These are phyloP conservation scores for Pseudocercospora fuligena DNA, from an alignment of 2,329 filamentous ascomycete species.

Conservation along the genomic window DNA sequence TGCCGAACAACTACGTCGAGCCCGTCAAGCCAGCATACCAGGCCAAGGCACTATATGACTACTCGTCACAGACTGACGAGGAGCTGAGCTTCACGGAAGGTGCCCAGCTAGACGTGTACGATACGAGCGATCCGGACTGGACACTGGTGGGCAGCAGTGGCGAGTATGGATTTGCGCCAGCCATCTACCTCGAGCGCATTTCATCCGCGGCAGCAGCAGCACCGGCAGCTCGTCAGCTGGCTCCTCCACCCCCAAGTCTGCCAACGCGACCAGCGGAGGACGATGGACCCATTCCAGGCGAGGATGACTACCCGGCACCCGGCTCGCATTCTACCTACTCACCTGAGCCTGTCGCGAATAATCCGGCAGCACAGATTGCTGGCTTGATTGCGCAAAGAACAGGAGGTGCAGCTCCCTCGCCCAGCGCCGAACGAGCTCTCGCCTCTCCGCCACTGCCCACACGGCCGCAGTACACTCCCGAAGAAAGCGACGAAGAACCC, in stretches of 20 bases:
- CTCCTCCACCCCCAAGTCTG: conserved; percentile 49
- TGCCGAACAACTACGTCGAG: conserved; percentile 95
- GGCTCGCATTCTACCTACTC: conserved; percentile 49
- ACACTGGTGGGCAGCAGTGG: conserved; percentile 83
- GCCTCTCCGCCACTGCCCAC: conserved; percentile 58
- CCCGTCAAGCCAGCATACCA: conserved; percentile 71
- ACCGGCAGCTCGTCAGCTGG: conserved; percentile 31
- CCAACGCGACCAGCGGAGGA: conserved; percentile 41
- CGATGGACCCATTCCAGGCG: conserved; percentile 45
- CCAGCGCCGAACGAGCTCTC: conserved; percentile 39
- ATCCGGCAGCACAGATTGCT: conserved; percentile 65
- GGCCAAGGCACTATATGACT: conserved; percentile 96
- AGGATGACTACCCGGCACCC: conserved; percentile 50
- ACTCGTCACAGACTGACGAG: conserved; percentile 94
- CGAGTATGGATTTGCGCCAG: conserved; percentile 91
- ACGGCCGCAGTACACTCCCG: conserved; percentile 64
- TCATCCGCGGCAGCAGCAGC: conserved; percentile 54
- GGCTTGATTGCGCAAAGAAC: conserved; percentile 57
- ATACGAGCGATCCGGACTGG: conserved; percentile 93
- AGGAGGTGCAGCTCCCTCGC: conserved; percentile 39
- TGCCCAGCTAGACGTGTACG: conserved; percentile 79
- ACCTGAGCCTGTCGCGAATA: conserved; percentile 46
- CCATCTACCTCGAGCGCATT: conserved; percentile 88
- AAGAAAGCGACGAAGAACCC: conserved; percentile 70
- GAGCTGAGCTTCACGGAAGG: conserved; percentile 96